Evolutionary conservation across 2,329 filamentous ascomycete species (phyloP).

Genomic region (Penicillium hordei): DNA sequence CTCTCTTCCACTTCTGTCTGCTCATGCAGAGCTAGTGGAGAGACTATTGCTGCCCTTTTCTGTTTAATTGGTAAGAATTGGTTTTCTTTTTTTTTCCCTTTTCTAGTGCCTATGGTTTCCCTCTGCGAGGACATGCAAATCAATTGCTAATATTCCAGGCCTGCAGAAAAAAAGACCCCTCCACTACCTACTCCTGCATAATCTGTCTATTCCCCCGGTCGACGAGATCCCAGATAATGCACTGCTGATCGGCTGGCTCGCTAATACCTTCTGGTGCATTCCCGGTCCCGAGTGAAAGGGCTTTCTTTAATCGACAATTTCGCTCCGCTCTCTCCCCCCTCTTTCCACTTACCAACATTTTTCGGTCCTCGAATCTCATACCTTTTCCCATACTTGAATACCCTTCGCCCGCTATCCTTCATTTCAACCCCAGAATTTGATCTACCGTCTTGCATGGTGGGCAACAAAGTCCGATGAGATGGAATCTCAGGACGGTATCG

Average conservation of each 20-base stretch:
- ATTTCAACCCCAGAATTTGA: not conserved
- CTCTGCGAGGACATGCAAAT: conserved; percentile 9
- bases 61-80: conserved; percentile 14
- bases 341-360: conserved; percentile 6
- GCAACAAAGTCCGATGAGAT: conserved; percentile 34
- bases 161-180: conserved; percentile 22
- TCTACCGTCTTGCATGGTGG: conserved; percentile 31
- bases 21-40: conserved; percentile 14
- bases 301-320: conserved; percentile 12
- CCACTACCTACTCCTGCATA: conserved; percentile 29
- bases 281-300: conserved; percentile 8
- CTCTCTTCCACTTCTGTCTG: conserved; percentile 13
- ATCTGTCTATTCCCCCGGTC: conserved; percentile 34
- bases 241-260: conserved; percentile 18
- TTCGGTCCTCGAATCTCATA: not conserved
- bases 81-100: conserved; percentile 12
- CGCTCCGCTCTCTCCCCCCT: not conserved
- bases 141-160: conserved; percentile 31
- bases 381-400: not conserved
- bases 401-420: conserved; percentile 5
- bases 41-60: conserved; percentile 10
- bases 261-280: conserved; percentile 7
- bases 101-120: not conserved
- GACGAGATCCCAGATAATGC: conserved; percentile 28
- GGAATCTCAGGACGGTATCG: conserved; percentile 54